These are phyloP conservation scores for Lyophyllum semitale DNA, from an alignment of 768 basidiomycete species.

Conservation along the genomic window DNA sequence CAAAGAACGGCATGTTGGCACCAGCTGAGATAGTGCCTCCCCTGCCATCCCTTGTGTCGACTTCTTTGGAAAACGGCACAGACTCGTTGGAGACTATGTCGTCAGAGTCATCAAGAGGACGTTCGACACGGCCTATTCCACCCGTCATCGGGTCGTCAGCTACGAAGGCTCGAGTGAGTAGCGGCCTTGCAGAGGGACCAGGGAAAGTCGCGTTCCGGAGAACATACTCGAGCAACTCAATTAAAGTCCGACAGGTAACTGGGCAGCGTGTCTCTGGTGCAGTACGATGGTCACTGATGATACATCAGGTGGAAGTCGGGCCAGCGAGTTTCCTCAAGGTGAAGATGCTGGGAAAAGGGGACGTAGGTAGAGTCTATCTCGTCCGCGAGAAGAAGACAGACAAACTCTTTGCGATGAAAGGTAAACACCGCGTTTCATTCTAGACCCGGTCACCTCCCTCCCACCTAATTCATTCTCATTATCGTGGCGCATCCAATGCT, in stretches of 20 bases:
- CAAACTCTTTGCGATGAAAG: constrained; percentile 99
- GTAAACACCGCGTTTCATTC: constrained; percentile 47
- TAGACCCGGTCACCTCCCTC: constrained; percentile 22
- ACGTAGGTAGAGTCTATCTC: constrained; percentile 97
- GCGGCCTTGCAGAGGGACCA: constrained; percentile 48
- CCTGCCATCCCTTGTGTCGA: constrained; percentile 48
- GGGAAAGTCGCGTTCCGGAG: constrained; percentile 79
- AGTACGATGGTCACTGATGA: constrained; percentile 12
- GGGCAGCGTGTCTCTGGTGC: neutral
- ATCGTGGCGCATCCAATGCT: constrained; percentile 36
- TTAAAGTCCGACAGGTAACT: constrained; percentile 87
- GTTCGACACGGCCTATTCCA: constrained; percentile 44
- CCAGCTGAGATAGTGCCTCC: constrained; percentile 65
- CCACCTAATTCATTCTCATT: constrained; percentile 4
- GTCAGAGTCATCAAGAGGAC: constrained; percentile 69
- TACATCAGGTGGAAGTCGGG: constrained; percentile 81
- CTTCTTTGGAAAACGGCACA: constrained; percentile 57
- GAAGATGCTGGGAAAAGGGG: constrained; percentile 98
- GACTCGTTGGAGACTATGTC: constrained; percentile 80
- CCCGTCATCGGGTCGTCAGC: constrained; percentile 36
- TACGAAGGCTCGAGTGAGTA: constrained; percentile 47
- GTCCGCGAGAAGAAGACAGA: constrained; percentile 97
- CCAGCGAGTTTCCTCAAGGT: constrained; percentile 95
- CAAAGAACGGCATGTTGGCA: constrained; percentile 78
- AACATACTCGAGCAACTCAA: constrained; percentile 97